Conservation (phyloP, 1,139 yeast genomes). For the Sugiyamaella xylanicola region DNA sequence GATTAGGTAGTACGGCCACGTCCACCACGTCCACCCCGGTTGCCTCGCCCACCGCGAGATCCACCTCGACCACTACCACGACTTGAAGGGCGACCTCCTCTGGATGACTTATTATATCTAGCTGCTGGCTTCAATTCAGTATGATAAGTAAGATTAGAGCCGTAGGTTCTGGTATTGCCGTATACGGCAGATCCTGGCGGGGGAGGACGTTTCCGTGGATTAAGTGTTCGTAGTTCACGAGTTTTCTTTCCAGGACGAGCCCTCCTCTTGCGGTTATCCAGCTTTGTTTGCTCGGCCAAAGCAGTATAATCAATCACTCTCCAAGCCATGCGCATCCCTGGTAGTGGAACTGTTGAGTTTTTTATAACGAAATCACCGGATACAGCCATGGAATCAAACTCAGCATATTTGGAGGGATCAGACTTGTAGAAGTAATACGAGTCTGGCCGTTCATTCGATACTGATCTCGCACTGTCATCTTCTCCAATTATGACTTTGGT, state of each 20-base stretch:
- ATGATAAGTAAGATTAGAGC: conserved; percentile 14
- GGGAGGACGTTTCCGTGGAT: conserved; percentile 9
- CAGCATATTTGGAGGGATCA: conserved; percentile 14
- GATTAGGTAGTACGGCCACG: neutral
- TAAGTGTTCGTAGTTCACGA: conserved; percentile 28
- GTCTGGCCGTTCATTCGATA: conserved; percentile 31
- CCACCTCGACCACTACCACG: conserved; percentile 7
- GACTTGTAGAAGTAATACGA: conserved; percentile 32
- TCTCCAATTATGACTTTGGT: conserved; percentile 22
- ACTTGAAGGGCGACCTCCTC: conserved; percentile 6
- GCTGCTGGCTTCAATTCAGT: neutral
- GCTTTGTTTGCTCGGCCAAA: conserved; percentile 31
- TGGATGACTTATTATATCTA: neutral
- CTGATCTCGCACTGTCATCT: conserved; percentile 21
- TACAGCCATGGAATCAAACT: conserved; percentile 31
- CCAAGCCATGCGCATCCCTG: conserved; percentile 31
- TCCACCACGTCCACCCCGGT: neutral
- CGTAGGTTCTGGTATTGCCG: conserved; percentile 25
- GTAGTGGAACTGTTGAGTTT: conserved; percentile 23
- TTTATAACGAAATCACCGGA: conserved; percentile 30
- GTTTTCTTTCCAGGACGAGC: conserved; percentile 42
- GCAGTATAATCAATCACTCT: conserved; percentile 35
- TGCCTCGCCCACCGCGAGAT: neutral
- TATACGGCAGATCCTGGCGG: conserved; percentile 17
- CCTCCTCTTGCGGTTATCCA: conserved; percentile 25